Evolutionary conservation across 2,329 filamentous ascomycete species (phyloP).

Genomic region (Colletotrichum eremochloae): DNA sequence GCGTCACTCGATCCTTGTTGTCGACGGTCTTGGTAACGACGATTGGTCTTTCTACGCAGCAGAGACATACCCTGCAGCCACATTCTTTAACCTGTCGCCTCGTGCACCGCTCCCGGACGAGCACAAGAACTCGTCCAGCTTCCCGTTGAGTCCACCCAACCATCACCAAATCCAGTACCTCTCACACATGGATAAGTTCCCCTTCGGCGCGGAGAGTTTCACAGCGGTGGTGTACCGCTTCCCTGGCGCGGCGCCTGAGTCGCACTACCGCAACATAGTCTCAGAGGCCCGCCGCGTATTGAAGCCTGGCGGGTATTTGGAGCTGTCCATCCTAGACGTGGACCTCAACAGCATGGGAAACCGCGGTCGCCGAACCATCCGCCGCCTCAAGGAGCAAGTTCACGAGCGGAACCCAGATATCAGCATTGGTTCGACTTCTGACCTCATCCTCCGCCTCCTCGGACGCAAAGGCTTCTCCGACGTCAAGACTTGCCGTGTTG

Average conservation of each 20-base stretch:
- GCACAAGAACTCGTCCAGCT: slow-evolving; percentile 57
- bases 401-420: slow-evolving; percentile 71
- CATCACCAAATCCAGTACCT: slow-evolving; percentile 81
- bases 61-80: slow-evolving; percentile 80
- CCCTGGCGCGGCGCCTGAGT: slow-evolving; percentile 76
- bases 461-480: slow-evolving; percentile 78
- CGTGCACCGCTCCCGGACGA: slow-evolving; percentile 64
- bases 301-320: slow-evolving; percentile 83
- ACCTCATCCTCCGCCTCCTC: slow-evolving; percentile 74
- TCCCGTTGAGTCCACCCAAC: slow-evolving; percentile 73
- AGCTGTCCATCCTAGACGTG: slow-evolving; percentile 81
- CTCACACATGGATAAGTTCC: slow-evolving; percentile 75
- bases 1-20: slow-evolving; percentile 77
- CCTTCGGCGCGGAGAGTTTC: slow-evolving; percentile 82
- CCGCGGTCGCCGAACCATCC: slow-evolving; percentile 75
- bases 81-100: slow-evolving; percentile 82
- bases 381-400: slow-evolving; percentile 79
- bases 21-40: slow-evolving; percentile 87
- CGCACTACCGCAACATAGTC: slow-evolving; percentile 78
- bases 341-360: slow-evolving; percentile 88
- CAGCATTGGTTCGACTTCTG: slow-evolving; percentile 71
- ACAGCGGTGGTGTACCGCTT: slow-evolving; percentile 83
- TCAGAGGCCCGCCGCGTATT: slow-evolving; percentile 83
- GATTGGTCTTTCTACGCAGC: slow-evolving; percentile 92
- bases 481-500: slow-evolving; percentile 82